Base-by-base conservation (phyloP, 2,329 filamentous ascomycete genomes). In the Trichophaea hybrida region DNA sequence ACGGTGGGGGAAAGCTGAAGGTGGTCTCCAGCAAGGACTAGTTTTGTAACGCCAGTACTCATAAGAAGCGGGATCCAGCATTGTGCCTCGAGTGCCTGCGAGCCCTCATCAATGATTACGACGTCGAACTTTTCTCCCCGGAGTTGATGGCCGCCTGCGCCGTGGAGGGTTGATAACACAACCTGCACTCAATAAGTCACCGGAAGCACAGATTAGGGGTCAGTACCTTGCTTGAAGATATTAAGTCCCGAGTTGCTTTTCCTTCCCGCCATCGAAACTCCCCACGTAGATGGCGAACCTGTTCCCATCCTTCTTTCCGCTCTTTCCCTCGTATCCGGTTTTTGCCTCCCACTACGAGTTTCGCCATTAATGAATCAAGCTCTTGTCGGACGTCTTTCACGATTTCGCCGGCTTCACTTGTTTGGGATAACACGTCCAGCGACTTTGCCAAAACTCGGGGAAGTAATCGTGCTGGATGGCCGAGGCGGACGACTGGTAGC, bases 91-190 rank as follows among this genome's bases (percentile, higher is more conserved):
- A 97, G 77, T 1, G 93, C 93, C 71, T 98, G 93, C 70, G 87
- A 94, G 4, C 90, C 93, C 74, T 98, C 93, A 69, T 98, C 93
- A 59, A 98, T 88, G 62, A 98, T 83, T 33, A 98, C 87, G 4
- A 95, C 86, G 71, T 98, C 93, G 65, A 98, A 98, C 56, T 80
- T 75, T 69, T 94, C 82, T 62, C 83, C 80, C 62, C 82, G 83
- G 35, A 95, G 75, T 72, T 96, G 88, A 67, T 82, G 85, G 0
- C 90, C 86, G 6, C 93, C 93, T 0, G 91, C 85, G 2, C 93
- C 93, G 71, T 98, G 93, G 49, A 98, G 77, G 1, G 93, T 98
- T 0, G 90, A 86, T 13, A 97, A 79, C 3, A 97, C 88, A 33
- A 97, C 90, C 57, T 59, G 17, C 6, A 31, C 4, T 6, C 34